Conservation (phyloP, 1,284 basidiomycete species). For the Malassezia globosa region DNA sequence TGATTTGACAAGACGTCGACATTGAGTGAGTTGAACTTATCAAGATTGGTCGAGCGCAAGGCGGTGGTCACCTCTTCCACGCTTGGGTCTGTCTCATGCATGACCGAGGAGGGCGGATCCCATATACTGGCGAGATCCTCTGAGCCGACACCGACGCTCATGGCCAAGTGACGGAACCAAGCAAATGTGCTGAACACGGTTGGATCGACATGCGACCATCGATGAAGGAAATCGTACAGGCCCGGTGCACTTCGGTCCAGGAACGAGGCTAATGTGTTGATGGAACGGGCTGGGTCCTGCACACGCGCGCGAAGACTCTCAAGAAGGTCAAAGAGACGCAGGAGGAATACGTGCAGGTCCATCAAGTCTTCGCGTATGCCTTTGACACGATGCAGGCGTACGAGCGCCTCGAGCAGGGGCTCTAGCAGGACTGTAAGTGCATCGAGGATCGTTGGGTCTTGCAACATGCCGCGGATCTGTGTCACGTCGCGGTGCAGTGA, state of each 20-base stretch:
- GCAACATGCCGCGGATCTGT: conserved; percentile 38
- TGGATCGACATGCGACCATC: conserved; percentile 22
- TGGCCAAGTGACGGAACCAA: conserved; percentile 38
- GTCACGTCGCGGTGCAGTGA: conserved; percentile 38
- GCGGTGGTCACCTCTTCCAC: conserved; percentile 17
- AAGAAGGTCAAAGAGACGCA: conserved; percentile 31
- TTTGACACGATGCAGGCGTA: conserved; percentile 31
- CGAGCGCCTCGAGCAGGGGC: conserved; percentile 32
- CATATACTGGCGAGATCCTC: conserved; percentile 31
- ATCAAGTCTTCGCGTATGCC: conserved; percentile 25
- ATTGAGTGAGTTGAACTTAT: neutral
- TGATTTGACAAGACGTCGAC: conserved; percentile 5
- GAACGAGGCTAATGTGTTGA: conserved; percentile 35
- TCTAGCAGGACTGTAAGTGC: conserved; percentile 29
- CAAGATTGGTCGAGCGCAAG: conserved; percentile 7
- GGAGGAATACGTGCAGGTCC: conserved; percentile 25
- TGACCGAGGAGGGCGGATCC: conserved; percentile 23
- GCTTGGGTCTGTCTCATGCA: conserved; percentile 14
- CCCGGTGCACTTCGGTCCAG: conserved; percentile 31
- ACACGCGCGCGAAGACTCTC: conserved; percentile 35
- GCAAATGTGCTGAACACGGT: conserved; percentile 37
- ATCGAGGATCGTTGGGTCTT: conserved; percentile 31
- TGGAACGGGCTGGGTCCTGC: conserved; percentile 32
- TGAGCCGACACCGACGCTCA: conserved; percentile 30
- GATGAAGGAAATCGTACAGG: conserved; percentile 32